These are phyloP conservation scores for Magnusiomyces tetraspermus DNA, from an alignment of 1,139 yeast species.

Conservation along the genomic window DNA sequence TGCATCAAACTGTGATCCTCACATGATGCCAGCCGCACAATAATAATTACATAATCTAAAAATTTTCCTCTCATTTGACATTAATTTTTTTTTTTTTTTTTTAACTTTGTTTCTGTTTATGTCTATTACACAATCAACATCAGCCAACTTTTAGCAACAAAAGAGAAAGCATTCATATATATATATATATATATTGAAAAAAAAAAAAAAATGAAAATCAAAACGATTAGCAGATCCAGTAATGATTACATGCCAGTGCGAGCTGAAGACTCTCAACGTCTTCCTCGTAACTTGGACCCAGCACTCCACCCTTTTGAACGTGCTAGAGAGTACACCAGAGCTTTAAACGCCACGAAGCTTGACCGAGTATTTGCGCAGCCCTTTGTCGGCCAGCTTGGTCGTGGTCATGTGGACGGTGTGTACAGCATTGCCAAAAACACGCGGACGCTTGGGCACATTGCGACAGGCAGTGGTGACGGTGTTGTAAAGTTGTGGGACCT, in stretches of 20 bases:
- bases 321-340: conserved; percentile 92
- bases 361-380: conserved; percentile 98
- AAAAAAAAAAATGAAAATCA: conserved; percentile 48
- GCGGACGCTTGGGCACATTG: conserved; percentile 58
- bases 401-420: conserved; percentile 95
- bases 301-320: conserved; percentile 95
- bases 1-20: too few species aligned
- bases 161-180: background rate
- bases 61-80: too few species aligned
- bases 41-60: too few species aligned
- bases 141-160: background rate
- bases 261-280: conserved; percentile 76
- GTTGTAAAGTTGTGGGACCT: conserved; percentile 88
- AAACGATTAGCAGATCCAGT: conserved; percentile 81
- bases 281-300: conserved; percentile 87
- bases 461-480: conserved; percentile 95
- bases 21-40: too few species aligned
- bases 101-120: background rate
- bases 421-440: conserved; percentile 78
- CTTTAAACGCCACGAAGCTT: conserved; percentile 87
- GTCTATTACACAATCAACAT: background rate
- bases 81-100: background rate
- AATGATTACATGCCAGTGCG: conserved; percentile 89
- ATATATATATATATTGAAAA: too few species aligned
- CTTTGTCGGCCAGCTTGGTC: conserved; percentile 87